Conservation (phyloP, 2,329 filamentous ascomycete species). For the Lachnellula suecica region DNA sequence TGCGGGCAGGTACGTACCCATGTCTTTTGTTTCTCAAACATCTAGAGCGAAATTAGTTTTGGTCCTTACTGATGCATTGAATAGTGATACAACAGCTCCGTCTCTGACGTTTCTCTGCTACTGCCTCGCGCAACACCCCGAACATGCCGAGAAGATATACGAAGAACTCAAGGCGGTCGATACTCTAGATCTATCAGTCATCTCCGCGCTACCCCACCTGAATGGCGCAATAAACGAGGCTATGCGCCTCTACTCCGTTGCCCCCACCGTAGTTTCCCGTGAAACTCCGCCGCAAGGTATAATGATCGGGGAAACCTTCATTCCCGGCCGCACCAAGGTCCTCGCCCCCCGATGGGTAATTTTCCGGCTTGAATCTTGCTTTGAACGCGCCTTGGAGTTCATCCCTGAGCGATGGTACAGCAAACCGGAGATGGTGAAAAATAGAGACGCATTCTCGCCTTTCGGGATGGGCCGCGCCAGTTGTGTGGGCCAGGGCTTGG, state of each 20-base stretch:
- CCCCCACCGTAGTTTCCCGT: slow-evolving; percentile 2
- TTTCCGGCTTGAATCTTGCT: not conserved
- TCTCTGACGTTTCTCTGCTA: slow-evolving; percentile 1
- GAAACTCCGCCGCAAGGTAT: slow-evolving; percentile 4
- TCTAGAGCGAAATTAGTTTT: not conserved
- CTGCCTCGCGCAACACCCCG: not conserved
- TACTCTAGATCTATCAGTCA: not conserved
- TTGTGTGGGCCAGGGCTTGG: not conserved
- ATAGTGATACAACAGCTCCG: not conserved
- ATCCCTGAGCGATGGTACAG: slow-evolving; percentile 5
- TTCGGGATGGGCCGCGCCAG: slow-evolving; percentile 1
- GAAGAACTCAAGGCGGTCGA: not conserved
- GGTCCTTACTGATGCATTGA: not conserved
- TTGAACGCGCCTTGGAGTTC: slow-evolving; percentile 1
- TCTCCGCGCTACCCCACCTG: slow-evolving; percentile 22
- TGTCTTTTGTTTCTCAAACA: not conserved
- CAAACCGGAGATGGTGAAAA: not conserved
- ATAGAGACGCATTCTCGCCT: not conserved
- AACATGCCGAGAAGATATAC: not conserved
- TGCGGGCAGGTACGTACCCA: slow-evolving; percentile 6
- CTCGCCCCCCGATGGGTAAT: not conserved
- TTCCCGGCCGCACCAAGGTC: slow-evolving; percentile 1
- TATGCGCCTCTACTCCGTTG: slow-evolving; percentile 17
- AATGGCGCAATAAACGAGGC: slow-evolving; percentile 36
- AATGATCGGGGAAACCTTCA: slow-evolving; percentile 2